Percentiles rank a stretch among this genome's conserved stretches.
These are phyloP conservation scores for Aquilaria sinensis DNA, from an alignment of 345 rosid species.

Conservation along the genomic window DNA sequence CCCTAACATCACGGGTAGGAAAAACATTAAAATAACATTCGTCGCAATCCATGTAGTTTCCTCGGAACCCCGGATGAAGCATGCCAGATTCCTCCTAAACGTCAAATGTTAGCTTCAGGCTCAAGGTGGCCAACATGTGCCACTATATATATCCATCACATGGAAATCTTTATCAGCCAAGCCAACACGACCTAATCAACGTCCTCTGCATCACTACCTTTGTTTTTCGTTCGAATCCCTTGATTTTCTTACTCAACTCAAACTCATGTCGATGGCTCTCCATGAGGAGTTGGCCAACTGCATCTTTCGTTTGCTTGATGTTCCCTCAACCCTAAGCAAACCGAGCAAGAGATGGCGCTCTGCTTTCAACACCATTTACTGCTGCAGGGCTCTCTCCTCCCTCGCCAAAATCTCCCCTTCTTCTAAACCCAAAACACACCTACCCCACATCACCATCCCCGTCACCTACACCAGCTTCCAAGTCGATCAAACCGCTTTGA, in stretches of 20 bases:
- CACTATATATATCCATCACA: too few relatives aligned
- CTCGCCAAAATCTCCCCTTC: neutral
- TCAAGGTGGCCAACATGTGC: too few relatives aligned
- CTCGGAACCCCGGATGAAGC: too few relatives aligned
- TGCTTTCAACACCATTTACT: constrained; percentile 41
- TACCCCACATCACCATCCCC: constrained; percentile 17
- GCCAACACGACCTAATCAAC: neutral
- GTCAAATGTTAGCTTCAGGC: too few relatives aligned
- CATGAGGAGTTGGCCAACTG: constrained; percentile 13
- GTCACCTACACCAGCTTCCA: constrained; percentile 22
- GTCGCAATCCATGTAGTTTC: too few relatives aligned
- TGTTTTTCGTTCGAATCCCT: neutral
- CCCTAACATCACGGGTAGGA: too few relatives aligned
- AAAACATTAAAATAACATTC: too few relatives aligned
- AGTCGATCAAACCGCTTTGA: constrained; percentile 25
- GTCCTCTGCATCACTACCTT: neutral
- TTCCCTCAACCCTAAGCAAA: constrained; percentile 21
- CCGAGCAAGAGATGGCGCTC: constrained; percentile 47
- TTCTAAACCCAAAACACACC: neutral
- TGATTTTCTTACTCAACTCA: too few relatives aligned
- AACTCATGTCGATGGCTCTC: constrained; percentile 9
- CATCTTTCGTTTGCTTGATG: constrained; percentile 25
- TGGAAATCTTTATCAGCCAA: too few relatives aligned
- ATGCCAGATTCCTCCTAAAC: too few relatives aligned
- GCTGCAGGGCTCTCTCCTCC: constrained; percentile 38